phyloP scores from a whole-genome alignment of 192 early-diverging fungal species.

The Coemansia sp. region DNA sequence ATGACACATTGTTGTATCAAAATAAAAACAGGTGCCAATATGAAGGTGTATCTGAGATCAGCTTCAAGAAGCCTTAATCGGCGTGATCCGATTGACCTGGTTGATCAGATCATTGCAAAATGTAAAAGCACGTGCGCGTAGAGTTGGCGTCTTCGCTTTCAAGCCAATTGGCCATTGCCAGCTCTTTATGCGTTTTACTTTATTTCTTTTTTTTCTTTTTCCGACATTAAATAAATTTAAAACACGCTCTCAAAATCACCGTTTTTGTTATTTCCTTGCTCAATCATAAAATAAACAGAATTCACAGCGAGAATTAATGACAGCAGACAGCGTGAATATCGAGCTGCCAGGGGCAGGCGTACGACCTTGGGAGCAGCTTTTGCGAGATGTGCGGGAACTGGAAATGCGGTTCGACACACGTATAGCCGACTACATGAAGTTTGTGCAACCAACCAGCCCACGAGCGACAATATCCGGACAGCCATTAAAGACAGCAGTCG shows the following conservation, averaged over 20 bases:
- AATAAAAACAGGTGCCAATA: not conserved
- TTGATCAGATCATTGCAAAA: too few species aligned
- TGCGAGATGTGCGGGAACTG: slow-evolving; percentile 45
- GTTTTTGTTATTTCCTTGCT: not conserved
- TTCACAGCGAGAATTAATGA: slow-evolving; percentile 18
- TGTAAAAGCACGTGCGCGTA: too few species aligned
- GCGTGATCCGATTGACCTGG: too few species aligned
- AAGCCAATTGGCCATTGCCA: not conserved
- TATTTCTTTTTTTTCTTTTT: not conserved
- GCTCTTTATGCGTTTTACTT: not conserved
- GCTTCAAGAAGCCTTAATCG: too few species aligned
- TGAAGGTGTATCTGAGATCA: not conserved
- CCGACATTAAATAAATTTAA: not conserved
- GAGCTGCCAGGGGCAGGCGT: slow-evolving; percentile 45
- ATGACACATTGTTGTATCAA: too few species aligned
- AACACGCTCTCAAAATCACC: not conserved
- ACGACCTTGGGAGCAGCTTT: slow-evolving; percentile 49
- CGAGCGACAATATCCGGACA: slow-evolving; percentile 4
- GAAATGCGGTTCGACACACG: slow-evolving; percentile 47
- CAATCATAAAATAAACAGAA: not conserved
- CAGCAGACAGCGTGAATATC: slow-evolving; percentile 33
- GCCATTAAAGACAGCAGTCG: slow-evolving; percentile 1
- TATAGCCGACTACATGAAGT: slow-evolving; percentile 50
- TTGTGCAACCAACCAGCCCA: slow-evolving; percentile 40
- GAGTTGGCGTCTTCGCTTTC: too few species aligned